Evolutionary conservation across 202 grass and related monocot species (phyloP).

Genomic region (Digitaria exilis): DNA sequence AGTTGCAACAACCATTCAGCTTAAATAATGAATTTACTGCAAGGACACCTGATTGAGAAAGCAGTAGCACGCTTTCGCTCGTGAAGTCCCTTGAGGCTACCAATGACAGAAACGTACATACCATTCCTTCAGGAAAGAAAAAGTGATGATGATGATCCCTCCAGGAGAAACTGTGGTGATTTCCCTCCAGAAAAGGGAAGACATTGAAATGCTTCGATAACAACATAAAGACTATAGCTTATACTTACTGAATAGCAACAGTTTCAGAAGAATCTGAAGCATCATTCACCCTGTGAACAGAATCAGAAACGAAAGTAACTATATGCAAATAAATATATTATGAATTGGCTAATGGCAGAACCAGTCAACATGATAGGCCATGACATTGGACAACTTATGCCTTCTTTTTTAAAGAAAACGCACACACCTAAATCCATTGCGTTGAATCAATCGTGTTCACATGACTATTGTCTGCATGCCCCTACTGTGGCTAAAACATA

Average conservation of each 20-base stretch:
- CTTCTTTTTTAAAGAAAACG: neutral
- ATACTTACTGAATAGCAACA: conserved; percentile 73
- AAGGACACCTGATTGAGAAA: conserved; percentile 67
- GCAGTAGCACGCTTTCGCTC: conserved; percentile 82
- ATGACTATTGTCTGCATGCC: neutral
- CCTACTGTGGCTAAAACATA: neutral
- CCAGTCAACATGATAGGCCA: conserved; percentile 4
- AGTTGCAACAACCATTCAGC: neutral
- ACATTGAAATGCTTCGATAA: neutral
- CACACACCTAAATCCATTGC: neutral
- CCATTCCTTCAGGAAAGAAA: conserved; percentile 67
- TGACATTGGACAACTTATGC: neutral
- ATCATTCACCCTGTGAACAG: conserved; percentile 75
- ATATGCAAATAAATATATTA: conserved; percentile 8
- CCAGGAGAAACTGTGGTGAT: conserved; percentile 8
- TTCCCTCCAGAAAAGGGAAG: neutral
- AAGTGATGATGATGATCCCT: neutral
- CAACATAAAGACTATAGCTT: neutral
- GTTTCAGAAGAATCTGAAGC: conserved; percentile 82
- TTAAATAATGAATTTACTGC: conserved; percentile 6
- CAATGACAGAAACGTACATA: conserved; percentile 75
- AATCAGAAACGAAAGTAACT: conserved; percentile 33
- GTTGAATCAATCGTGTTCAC: neutral
- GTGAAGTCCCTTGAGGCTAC: conserved; percentile 86
- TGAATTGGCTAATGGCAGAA: neutral